Conservation (phyloP, 2,329 filamentous ascomycete genomes). For the Phaeosphaeriaceae sp. region DNA sequence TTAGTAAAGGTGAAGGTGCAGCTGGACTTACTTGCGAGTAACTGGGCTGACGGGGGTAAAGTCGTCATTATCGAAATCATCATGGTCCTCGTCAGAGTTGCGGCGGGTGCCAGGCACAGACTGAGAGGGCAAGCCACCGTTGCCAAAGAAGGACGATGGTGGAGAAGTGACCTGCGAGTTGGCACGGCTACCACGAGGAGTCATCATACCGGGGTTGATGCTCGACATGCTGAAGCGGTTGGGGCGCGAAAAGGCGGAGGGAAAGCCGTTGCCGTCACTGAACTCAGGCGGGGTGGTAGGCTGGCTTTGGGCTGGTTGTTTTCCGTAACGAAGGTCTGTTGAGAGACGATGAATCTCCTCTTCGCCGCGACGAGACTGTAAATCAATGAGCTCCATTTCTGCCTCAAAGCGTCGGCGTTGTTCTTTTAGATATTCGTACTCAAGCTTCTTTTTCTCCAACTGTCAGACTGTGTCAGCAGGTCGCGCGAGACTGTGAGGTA, state of each 20-base stretch:
- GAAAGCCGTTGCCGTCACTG: constrained; percentile 77
- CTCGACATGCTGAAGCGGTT: constrained; percentile 90
- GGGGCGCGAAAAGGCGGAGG: constrained; percentile 79
- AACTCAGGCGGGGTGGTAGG: constrained; percentile 96
- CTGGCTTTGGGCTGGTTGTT: constrained; percentile 73
- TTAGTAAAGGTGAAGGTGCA: constrained; percentile 11
- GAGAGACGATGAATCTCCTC: constrained; percentile 85
- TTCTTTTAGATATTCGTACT: constrained; percentile 89
- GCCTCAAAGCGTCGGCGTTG: constrained; percentile 89
- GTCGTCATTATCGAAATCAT: constrained; percentile 81
- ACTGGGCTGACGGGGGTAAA: constrained; percentile 44
- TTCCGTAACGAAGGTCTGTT: constrained; percentile 74
- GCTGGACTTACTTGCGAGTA: constrained; percentile 44
- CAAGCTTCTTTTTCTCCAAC: constrained; percentile 92
- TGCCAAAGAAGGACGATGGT: constrained; percentile 56
- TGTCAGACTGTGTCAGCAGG: constrained; percentile 52
- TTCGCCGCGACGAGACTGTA: constrained; percentile 82
- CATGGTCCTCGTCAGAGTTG: constrained; percentile 86
- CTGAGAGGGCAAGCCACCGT: constrained; percentile 75
- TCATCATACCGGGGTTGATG: constrained; percentile 67
- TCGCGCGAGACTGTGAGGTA: constrained; percentile 21
- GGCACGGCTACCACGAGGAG: constrained; percentile 73
- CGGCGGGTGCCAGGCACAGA: constrained; percentile 86
- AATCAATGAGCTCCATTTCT: constrained; percentile 88
- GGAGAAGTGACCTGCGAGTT: constrained; percentile 83